Base-by-base conservation (phyloP, 1,284 basidiomycete genomes). In the Ustilago hordei region DNA sequence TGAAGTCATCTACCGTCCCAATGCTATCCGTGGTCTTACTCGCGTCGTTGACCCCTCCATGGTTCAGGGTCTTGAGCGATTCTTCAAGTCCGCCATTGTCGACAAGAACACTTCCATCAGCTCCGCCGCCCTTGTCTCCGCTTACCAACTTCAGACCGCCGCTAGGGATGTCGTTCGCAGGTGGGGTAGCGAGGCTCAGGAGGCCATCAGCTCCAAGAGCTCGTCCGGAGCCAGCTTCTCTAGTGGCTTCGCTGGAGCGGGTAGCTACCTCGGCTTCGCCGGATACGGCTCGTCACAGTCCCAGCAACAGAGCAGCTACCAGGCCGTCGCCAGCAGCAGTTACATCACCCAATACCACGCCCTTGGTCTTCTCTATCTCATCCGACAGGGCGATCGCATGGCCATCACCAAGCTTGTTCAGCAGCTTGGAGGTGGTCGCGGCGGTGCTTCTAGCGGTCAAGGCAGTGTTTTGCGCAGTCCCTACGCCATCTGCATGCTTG, bases 401-500 rank as follows among this genome's bases (percentile, higher is more conserved):
- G 97, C 97, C 2, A 91, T 99, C 60, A 98, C 95, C 52, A 99
- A 99, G 89, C 95, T 99, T 93, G 95, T 99, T 58, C 97, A 99
- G 87, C 96, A 98, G 86, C 81, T 87, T 28, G 81, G 83, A 39
- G 77, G 81, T 3, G 70, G 69, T 38, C 74, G 73, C 13, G 75
- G 78, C 38, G 90, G 95, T 41, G 94, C 94, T 47, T 94, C 94
- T 0, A 79, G 75, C 47, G 78, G 79, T 11, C 95, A 94, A 86
- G 92, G 93, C 57, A 74, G 73, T 43, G 93, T 93, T 28, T 87
- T 99, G 75, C 94, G 95, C 88, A 99, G 95, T 86, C 92, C 97
- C 4, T 95, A 96, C 92, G 95, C 97, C n/a, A 89, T 99, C 57
- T 99, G 95, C 87, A 98, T 99, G 96, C 90, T 99, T 76, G 95